These are phyloP conservation scores for Lophiostoma macrostomum DNA, from an alignment of 495 filamentous ascomycete species.

Conservation along the genomic window DNA sequence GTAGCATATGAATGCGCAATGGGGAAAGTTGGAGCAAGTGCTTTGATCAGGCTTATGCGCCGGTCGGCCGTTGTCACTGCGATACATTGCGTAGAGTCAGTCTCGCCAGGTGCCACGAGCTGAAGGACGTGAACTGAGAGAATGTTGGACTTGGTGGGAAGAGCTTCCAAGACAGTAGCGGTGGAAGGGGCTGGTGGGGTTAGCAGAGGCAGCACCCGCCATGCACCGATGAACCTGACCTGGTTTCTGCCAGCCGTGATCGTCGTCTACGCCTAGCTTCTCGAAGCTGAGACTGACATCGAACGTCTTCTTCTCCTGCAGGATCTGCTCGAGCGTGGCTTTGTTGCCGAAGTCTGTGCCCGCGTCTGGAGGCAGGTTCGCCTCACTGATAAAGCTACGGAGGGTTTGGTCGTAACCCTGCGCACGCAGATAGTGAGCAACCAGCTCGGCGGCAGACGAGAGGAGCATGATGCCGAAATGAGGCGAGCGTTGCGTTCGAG, in stretches of 20 bases:
- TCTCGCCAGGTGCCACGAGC: conserved; percentile 29
- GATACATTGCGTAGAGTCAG: conserved; percentile 25
- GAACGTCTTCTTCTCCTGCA: conserved; percentile 64
- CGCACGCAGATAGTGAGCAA: conserved; percentile 60
- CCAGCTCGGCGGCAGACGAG: conserved; percentile 46
- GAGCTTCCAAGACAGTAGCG: conserved; percentile 41
- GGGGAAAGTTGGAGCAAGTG: conserved; percentile 34
- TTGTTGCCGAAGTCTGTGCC: conserved; percentile 42
- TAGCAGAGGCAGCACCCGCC: neutral
- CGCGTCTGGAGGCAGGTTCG: conserved; percentile 51
- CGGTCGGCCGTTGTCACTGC: conserved; percentile 54
- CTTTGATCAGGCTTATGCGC: conserved; percentile 48
- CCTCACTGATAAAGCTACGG: conserved; percentile 59
- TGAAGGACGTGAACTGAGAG: conserved; percentile 51
- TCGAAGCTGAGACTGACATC: conserved; percentile 59
- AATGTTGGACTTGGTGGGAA: conserved; percentile 54
- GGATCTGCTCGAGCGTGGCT: conserved; percentile 60
- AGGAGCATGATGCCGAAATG: conserved; percentile 3
- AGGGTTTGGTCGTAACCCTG: conserved; percentile 60
- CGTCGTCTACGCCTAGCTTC: conserved; percentile 47
- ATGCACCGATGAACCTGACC: conserved; percentile 40
- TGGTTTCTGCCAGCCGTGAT: conserved; percentile 48
- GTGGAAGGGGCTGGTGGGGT: conserved; percentile 48
- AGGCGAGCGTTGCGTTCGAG: neutral
- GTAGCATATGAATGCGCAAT: conserved; percentile 34